Percentiles rank a stretch among this genome's conserved stretches.
phyloP scores from a whole-genome alignment of 768 basidiomycete genomes.

The Leucocoprinus leucothites region DNA sequence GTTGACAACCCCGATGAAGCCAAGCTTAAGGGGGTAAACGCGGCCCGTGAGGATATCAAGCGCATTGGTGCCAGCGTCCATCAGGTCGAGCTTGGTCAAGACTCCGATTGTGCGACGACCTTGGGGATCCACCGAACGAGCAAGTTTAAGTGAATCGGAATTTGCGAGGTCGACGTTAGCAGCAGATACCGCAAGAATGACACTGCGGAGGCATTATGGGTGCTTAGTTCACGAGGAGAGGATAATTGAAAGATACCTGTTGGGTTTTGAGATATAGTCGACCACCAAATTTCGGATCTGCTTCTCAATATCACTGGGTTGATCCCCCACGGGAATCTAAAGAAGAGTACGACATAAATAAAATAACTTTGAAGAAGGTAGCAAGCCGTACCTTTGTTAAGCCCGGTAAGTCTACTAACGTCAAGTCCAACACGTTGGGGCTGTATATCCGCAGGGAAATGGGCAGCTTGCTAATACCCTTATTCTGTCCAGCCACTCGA shows the following conservation, averaged over 20 bases:
- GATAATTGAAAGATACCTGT: conserved; percentile 65
- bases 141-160: conserved; percentile 96
- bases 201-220: conserved; percentile 41
- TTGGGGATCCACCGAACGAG: conserved; percentile 92
- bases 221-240: neutral
- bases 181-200: conserved; percentile 94
- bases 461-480: conserved; percentile 94
- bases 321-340: conserved; percentile 93
- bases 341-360: neutral
- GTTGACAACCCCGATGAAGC: conserved; percentile 98
- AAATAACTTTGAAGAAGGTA: neutral
- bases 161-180: conserved; percentile 99
- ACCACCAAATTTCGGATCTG: conserved; percentile 94
- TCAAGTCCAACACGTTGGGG: conserved; percentile 92
- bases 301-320: conserved; percentile 96
- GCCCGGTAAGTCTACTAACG: conserved; percentile 94
- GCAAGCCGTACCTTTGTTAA: conserved; percentile 84
- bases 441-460: conserved; percentile 96
- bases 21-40: conserved; percentile 96
- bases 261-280: conserved; percentile 96
- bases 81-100: conserved; percentile 94
- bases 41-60: conserved; percentile 94
- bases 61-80: conserved; percentile 99
- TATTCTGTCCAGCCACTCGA: conserved; percentile 97
- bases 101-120: conserved; percentile 96